Evolutionary conservation across 176 grass and related monocot species (phyloP).

Genomic region (Aegilops speltoides): DNA sequence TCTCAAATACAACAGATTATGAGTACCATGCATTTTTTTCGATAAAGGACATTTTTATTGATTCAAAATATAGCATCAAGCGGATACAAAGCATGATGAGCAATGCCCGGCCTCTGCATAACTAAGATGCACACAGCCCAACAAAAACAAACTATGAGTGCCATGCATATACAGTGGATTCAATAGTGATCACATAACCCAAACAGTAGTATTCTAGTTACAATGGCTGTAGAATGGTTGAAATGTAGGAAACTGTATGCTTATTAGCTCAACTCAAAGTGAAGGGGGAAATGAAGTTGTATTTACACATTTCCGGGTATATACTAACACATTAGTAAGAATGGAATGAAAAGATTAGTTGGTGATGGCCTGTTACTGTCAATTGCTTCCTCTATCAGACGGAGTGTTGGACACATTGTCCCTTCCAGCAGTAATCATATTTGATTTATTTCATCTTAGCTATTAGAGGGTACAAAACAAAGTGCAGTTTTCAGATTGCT

Average conservation of each 20-base stretch:
- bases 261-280: not conserved
- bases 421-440: not conserved
- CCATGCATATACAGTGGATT: not conserved
- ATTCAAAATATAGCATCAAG: too few relatives aligned
- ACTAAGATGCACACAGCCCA: too few relatives aligned
- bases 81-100: too few relatives aligned
- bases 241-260: not conserved
- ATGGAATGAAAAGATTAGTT: not conserved
- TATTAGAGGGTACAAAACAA: not conserved
- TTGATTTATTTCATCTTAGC: not conserved
- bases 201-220: not conserved
- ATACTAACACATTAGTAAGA: not conserved
- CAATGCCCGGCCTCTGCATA: too few relatives aligned
- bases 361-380: not conserved
- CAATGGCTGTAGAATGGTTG: not conserved
- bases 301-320: not conserved
- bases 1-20: not conserved
- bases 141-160: not conserved
- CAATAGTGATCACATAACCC: not conserved
- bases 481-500: not conserved
- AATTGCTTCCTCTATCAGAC: not conserved
- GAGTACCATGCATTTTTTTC: too few relatives aligned
- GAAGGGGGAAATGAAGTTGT: conserved; percentile 1
- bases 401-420: not conserved
- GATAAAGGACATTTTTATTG: too few relatives aligned